Evolutionary conservation across 352 stramenopile species (phyloP).

Genomic region (Globisporangium echinulatum): DNA sequence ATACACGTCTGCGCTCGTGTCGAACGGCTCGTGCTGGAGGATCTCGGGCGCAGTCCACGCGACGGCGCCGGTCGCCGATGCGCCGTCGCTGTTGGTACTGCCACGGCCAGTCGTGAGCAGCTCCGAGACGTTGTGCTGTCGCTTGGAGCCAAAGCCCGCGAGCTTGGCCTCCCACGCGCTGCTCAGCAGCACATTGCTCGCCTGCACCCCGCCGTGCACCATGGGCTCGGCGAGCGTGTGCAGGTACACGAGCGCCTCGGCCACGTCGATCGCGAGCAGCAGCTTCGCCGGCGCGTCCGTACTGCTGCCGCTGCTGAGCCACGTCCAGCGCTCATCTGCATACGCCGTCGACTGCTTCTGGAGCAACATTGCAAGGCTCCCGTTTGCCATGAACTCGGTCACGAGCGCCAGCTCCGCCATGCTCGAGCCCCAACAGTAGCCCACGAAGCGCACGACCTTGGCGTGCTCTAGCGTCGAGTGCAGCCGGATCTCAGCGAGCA

Average conservation of each 20-base stretch:
- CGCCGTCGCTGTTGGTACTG: background rate
- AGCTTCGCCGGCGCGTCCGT: slow-evolving; percentile 23
- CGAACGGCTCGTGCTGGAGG: slow-evolving; percentile 18
- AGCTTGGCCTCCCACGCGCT: slow-evolving; percentile 14
- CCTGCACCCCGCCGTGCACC: slow-evolving; percentile 11
- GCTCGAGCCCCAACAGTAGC: slow-evolving; percentile 17
- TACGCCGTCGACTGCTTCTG: slow-evolving; percentile 3
- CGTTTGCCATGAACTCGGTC: slow-evolving; percentile 19
- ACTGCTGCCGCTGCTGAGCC: slow-evolving; percentile 14
- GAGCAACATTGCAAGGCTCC: slow-evolving; percentile 12
- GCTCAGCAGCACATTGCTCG: slow-evolving; percentile 14
- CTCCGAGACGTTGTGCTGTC: slow-evolving; percentile 4
- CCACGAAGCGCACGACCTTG: slow-evolving; percentile 18
- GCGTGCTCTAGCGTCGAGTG: slow-evolving; percentile 16
- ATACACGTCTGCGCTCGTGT: slow-evolving; percentile 20
- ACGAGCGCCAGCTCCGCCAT: slow-evolving; percentile 18
- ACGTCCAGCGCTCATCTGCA: slow-evolving; percentile 3
- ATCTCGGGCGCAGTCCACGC: slow-evolving; percentile 27
- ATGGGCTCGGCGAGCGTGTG: slow-evolving; percentile 17
- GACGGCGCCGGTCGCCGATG: slow-evolving; percentile 15
- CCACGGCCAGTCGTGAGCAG: slow-evolving; percentile 14
- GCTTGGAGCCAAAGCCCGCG: slow-evolving; percentile 5
- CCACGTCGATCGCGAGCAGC: slow-evolving; percentile 28
- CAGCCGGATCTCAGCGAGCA: slow-evolving; percentile 16
- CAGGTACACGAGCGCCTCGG: slow-evolving; percentile 34